Evolutionary conservation across 257 asterid species (phyloP).

Genomic region (Nicotiana attenuata): DNA sequence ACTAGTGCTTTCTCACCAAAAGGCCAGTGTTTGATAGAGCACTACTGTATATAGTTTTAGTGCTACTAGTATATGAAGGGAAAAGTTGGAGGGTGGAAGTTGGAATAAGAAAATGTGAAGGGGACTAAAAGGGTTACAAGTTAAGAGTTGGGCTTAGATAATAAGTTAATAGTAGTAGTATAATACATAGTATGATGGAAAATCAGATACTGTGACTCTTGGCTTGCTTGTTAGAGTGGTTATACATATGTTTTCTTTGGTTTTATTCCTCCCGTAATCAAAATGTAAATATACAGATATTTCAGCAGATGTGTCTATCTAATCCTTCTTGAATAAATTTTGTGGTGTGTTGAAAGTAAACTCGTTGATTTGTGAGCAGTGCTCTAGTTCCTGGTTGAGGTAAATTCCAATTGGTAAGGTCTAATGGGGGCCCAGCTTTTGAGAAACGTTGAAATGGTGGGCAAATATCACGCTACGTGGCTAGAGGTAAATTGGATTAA

Average conservation of each 20-base stretch:
- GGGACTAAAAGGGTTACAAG: conserved; percentile 12
- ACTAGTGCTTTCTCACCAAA: conserved; percentile 12
- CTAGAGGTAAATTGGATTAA: conserved; percentile 5
- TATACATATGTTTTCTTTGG: conserved; percentile 14
- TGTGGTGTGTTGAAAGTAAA: not conserved
- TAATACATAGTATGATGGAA: not conserved
- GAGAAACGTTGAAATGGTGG: not conserved
- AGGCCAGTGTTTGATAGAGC: conserved; percentile 26
- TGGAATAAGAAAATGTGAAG: conserved; percentile 30
- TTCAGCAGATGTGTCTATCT: not conserved
- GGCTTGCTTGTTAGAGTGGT: conserved; percentile 20
- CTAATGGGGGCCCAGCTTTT: conserved; percentile 9
- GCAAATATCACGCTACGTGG: conserved; percentile 24
- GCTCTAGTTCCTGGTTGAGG: conserved; percentile 18
- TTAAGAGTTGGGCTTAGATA: conserved; percentile 1
- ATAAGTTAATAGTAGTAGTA: not conserved
- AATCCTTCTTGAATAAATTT: not conserved
- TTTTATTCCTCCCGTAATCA: not conserved
- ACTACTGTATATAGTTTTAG: conserved; percentile 3
- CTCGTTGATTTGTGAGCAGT: not conserved
- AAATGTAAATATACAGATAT: conserved; percentile 25
- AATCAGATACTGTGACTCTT: conserved; percentile 15
- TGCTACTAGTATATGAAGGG: conserved; percentile 2
- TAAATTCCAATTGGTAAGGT: conserved; percentile 15
- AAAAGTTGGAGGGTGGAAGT: conserved; percentile 16